A percentile compares a stretch with the other conserved stretches of the same genome.
phyloP scores from a whole-genome alignment of 2,329 filamentous ascomycete species.

The Fusarium illudens region DNA sequence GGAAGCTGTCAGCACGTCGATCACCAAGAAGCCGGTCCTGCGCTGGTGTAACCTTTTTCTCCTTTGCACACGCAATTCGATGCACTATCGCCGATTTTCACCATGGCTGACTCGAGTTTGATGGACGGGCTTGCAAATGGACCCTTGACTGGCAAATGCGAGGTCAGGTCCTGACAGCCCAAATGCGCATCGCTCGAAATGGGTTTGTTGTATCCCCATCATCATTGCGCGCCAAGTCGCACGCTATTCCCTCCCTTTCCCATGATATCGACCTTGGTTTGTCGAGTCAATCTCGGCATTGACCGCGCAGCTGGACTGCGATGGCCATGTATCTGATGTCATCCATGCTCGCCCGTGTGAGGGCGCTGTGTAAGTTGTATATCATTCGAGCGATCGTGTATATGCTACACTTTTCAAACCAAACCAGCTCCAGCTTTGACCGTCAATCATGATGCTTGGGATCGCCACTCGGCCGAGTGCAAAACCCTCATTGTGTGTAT shows the following conservation, averaged over 20 bases:
- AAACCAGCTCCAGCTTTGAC: neutral
- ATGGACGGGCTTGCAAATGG: neutral
- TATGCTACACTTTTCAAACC: neutral
- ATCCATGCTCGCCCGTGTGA: neutral
- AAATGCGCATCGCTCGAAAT: neutral
- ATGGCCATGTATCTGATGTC: neutral
- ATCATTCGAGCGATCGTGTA: slow-evolving; percentile 15
- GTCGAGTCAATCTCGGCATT: neutral
- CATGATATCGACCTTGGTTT: neutral
- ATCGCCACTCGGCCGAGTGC: slow-evolving; percentile 5
- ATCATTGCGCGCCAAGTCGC: neutral
- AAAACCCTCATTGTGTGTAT: slow-evolving; percentile 8
- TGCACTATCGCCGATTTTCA: neutral
- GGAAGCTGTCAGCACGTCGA: neutral
- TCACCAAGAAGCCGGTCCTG: neutral
- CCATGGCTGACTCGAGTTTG: neutral
- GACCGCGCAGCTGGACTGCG: neutral
- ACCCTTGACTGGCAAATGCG: neutral
- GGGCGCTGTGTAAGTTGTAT: neutral
- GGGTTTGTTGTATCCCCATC: neutral
- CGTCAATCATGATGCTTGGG: slow-evolving; percentile 13
- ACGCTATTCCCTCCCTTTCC: neutral
- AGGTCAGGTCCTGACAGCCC: neutral
- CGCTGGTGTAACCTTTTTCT: neutral
- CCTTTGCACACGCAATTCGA: neutral